Evolutionary conservation across 768 basidiomycete species (phyloP).

Genomic region (Trichaptum fuscoviolaceum): DNA sequence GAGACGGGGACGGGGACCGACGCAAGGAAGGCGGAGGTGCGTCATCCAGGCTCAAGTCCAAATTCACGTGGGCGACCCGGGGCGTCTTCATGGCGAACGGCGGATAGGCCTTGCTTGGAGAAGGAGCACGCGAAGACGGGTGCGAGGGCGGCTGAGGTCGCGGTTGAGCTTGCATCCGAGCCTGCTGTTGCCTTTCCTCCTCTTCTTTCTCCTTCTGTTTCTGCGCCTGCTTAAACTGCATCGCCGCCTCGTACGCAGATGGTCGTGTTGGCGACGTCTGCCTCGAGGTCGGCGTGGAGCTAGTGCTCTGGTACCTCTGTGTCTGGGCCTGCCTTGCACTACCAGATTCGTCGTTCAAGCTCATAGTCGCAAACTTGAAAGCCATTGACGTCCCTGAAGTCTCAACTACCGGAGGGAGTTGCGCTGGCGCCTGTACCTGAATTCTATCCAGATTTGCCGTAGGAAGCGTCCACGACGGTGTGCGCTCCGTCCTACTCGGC

Average conservation of each 20-base stretch:
- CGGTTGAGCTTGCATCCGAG: not conserved
- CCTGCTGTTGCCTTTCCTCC: not conserved
- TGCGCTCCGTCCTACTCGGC: not conserved
- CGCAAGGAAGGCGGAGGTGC: slow-evolving; percentile 38
- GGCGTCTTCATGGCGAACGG: not conserved
- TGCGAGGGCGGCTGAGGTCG: not conserved
- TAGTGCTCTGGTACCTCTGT: not conserved
- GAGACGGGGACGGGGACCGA: slow-evolving; percentile 27
- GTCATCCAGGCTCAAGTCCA: slow-evolving; percentile 34
- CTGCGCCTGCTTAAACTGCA: not conserved
- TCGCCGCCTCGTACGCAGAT: slow-evolving; percentile 5
- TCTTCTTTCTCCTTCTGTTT: slow-evolving; percentile 5
- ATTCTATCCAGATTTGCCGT: not conserved
- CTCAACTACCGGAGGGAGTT: not conserved
- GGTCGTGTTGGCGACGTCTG: not conserved
- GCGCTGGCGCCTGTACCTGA: not conserved
- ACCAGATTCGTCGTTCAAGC: not conserved
- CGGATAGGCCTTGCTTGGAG: not conserved
- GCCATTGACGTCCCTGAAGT: not conserved
- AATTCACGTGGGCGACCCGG: slow-evolving; percentile 9
- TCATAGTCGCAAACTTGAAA: not conserved
- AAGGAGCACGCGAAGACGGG: slow-evolving; percentile 2
- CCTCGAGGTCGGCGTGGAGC: slow-evolving; percentile 2
- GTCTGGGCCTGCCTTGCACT: not conserved
- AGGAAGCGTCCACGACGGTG: not conserved